Conservation (phyloP, 2,329 filamentous ascomycete genomes). For the Trichoderma brevicompactum region DNA sequence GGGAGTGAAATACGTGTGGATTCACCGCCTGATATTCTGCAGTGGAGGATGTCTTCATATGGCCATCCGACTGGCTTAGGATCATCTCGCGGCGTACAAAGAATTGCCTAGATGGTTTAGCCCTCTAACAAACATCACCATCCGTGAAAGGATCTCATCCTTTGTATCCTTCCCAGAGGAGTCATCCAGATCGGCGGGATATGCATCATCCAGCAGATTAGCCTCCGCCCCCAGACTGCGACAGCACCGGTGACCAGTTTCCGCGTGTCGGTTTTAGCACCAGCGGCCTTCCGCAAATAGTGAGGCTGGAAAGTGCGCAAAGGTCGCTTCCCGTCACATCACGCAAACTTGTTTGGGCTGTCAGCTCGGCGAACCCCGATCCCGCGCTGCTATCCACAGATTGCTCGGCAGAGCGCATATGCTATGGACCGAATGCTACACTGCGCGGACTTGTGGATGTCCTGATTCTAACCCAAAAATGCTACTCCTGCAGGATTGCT, state of each 20-base stretch:
- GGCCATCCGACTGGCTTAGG: background rate
- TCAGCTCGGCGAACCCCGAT: conserved; percentile 19
- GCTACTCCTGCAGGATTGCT: background rate
- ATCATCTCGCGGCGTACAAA: background rate
- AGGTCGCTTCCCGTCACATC: conserved; percentile 9
- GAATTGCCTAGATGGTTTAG: background rate
- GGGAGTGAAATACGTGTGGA: no score
- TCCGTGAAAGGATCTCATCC: conserved; percentile 1
- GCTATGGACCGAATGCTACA: background rate
- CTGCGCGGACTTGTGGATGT: background rate
- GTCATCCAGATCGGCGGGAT: background rate
- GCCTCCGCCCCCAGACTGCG: background rate
- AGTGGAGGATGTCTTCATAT: background rate
- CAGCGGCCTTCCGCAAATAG: background rate
- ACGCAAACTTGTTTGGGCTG: background rate
- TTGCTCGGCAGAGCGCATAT: background rate
- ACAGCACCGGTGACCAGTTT: no score
- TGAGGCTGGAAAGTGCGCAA: background rate
- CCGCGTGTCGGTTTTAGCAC: background rate
- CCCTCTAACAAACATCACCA: background rate
- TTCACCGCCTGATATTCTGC: background rate
- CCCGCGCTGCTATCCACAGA: background rate
- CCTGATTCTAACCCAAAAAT: background rate
- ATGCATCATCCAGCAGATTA: background rate
- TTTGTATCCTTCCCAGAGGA: background rate